phyloP scores from a whole-genome alignment of 352 stramenopile species.

The Pythium angustatum region DNA sequence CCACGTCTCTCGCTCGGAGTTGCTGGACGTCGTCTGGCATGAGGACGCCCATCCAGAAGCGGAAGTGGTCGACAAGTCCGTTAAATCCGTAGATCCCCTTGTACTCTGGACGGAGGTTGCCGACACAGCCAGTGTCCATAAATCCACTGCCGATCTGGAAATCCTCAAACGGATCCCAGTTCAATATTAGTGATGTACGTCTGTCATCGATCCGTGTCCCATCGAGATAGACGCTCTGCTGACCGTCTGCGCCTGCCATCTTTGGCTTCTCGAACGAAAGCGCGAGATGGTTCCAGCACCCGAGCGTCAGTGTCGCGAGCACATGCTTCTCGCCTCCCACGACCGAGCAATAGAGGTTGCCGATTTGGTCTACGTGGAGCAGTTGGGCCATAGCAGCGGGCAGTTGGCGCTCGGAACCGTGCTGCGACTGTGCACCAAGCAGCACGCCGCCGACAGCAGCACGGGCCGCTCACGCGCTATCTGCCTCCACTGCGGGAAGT shows the following conservation, averaged over 20 bases:
- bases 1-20: too few species aligned
- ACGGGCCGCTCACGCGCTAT: background rate
- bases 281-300: constrained; percentile 11
- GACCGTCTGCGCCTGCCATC: background rate
- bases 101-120: too few species aligned
- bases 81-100: too few species aligned
- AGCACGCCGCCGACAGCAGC: background rate
- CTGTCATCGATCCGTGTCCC: too few species aligned
- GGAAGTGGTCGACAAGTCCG: too few species aligned
- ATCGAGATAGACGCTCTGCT: background rate
- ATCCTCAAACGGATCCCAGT: too few species aligned
- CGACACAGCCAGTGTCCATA: too few species aligned
- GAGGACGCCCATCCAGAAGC: too few species aligned
- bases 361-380: constrained; percentile 35
- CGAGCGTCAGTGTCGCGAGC: background rate
- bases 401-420: constrained; percentile 7
- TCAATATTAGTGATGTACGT: too few species aligned
- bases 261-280: background rate
- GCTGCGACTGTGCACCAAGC: background rate
- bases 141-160: too few species aligned
- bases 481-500: too few species aligned
- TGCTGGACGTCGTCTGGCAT: too few species aligned
- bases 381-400: constrained; percentile 40
- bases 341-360: constrained; percentile 25
- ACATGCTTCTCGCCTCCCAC: background rate